Evolutionary conservation across 805 yeast genomes (phyloP), one percentile per base, ranked within the genome.

Genomic region (Lipomyces mesembrius): DNA sequence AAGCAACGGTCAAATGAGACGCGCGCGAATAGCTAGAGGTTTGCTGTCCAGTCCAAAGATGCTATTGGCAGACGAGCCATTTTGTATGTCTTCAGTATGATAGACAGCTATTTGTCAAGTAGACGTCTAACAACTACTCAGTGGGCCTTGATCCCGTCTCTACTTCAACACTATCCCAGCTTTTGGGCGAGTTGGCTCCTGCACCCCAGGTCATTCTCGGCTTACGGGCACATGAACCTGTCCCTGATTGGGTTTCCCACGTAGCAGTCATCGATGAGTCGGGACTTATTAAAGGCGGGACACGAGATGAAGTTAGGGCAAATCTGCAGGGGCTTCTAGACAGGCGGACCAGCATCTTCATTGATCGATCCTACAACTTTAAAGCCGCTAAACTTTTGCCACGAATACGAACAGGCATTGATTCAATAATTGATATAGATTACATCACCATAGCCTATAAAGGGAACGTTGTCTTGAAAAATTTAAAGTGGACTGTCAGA

Each of bases 1-100:
- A 56, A 90, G 97, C 76, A 95, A 95, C 77, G 99, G 99, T 0
- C 99, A 95, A 77, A 87, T 90, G 76, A 83, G 99, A 72, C 82
- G 99, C 60, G 97, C 98, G 0, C 83, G 97, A 68, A 79, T 95
- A 34, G 98, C 97, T 0, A 83, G 85, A 67, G 87, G 92, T 0
- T 73, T 95, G 55, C 82, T 91, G 63, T 80, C 81, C 57, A 79
- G 84, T 43, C 97, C 98, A 0, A 80, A 81, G 56, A 71, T 92
- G 37, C 78, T 92, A 62, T 75, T 94, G 3, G 82, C 94, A 22
- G 98, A 95, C 76, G 98, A 95, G 74, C 97, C 97, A 9, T 94
- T 92, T 73, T 77, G 71, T 68, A 57, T n/a, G 71, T 39, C 29
- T 34, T 52, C 27, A 20, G 32, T 22, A 43, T 17, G 9, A 43